These are phyloP conservation scores for Chaetomiaceae sp. DNA, from an alignment of 2,329 filamentous ascomycete species.

Conservation along the genomic window DNA sequence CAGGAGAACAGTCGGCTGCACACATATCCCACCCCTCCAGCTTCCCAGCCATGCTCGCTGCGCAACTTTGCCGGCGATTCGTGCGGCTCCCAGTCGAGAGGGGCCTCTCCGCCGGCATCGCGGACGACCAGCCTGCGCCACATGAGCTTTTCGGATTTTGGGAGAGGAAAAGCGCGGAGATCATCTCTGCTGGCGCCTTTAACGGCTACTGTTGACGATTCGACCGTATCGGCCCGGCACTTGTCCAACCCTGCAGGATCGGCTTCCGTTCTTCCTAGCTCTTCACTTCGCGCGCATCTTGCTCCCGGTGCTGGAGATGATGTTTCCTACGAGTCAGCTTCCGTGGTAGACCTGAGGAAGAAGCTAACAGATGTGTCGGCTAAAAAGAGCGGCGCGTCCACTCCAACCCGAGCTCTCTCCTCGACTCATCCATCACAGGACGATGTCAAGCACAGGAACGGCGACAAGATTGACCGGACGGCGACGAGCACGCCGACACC, in stretches of 20 bases:
- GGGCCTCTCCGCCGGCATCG: conserved; percentile 30
- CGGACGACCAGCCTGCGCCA: conserved; percentile 34
- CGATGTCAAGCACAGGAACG: conserved; percentile 34
- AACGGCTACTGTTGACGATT: conserved; percentile 57
- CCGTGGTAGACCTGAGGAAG: conserved; percentile 59
- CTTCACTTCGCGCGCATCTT: conserved; percentile 41
- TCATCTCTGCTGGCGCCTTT: conserved; percentile 50
- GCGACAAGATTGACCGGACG: conserved; percentile 39
- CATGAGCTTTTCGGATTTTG: conserved; percentile 40
- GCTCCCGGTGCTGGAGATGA: conserved; percentile 33
- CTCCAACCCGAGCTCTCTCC: conserved; percentile 82
- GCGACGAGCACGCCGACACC: conserved; percentile 49
- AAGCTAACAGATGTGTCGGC: conserved; percentile 66
- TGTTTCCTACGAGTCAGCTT: conserved; percentile 50
- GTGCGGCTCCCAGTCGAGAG: conserved; percentile 34
- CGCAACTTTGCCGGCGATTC: conserved; percentile 39
- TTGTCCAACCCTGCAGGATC: conserved; percentile 61
- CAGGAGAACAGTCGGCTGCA: conserved; percentile 31
- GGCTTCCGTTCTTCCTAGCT: conserved; percentile 43
- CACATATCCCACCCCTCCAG: conserved; percentile 53
- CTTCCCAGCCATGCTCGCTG: conserved; percentile 43
- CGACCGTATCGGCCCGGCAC: conserved; percentile 58
- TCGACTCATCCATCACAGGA: conserved; percentile 45
- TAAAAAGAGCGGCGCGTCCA: conserved; percentile 86
- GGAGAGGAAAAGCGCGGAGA: conserved; percentile 37